phyloP scores from a whole-genome alignment of 768 basidiomycete species.

The Suillus ampliporus region DNA sequence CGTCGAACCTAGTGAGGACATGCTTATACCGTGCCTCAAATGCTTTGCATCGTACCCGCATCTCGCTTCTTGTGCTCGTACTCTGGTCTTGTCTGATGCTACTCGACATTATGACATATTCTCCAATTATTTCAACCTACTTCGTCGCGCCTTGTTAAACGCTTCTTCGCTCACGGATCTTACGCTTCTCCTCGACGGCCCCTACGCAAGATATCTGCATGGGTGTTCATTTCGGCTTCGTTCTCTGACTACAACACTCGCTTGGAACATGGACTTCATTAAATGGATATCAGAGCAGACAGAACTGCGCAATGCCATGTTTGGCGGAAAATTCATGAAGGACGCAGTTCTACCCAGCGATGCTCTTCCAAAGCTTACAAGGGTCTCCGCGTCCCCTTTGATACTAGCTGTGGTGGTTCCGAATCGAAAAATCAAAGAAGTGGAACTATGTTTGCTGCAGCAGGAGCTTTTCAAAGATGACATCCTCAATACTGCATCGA shows the following conservation, averaged over 20 bases:
- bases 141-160: constrained; percentile 25
- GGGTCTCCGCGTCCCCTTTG: constrained; percentile 31
- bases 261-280: constrained; percentile 27
- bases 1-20: constrained; percentile 6
- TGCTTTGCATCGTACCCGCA: constrained; percentile 15
- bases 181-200: constrained; percentile 29
- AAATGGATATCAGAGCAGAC: constrained; percentile 28
- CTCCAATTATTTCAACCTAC: constrained; percentile 16
- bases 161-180: constrained; percentile 31
- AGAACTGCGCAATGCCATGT: constrained; percentile 24
- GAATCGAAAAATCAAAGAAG: constrained; percentile 25
- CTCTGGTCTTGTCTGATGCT: constrained; percentile 12
- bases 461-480: constrained; percentile 31
- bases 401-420: constrained; percentile 33
- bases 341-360: constrained; percentile 16
- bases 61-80: constrained; percentile 17
- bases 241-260: constrained; percentile 28
- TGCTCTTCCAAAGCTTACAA: constrained; percentile 26
- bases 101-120: constrained; percentile 8
- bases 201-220: constrained; percentile 22
- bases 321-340: constrained; percentile 25
- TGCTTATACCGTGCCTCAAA: constrained; percentile 18
- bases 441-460: constrained; percentile 31
- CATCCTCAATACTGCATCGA: constrained; percentile 26
- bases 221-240: constrained; percentile 32